phyloP scores from a whole-genome alignment of 2,329 filamentous ascomycete genomes.

The Arthrobotrys sinensis region DNA sequence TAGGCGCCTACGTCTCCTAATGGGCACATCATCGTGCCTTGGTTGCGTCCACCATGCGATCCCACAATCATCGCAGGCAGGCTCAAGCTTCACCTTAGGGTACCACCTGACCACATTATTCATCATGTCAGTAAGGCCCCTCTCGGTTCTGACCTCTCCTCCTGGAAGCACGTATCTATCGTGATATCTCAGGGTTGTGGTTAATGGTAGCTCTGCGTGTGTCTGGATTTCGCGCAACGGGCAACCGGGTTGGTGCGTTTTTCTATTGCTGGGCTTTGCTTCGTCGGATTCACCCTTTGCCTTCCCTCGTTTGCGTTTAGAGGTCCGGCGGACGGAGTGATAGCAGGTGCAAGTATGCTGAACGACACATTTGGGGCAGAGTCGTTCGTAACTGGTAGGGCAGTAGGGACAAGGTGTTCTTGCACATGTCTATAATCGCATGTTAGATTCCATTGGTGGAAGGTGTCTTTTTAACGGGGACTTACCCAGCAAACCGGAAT shows the following conservation, averaged over 20 bases:
- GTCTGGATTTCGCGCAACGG: slow-evolving; percentile 46
- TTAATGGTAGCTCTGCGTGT: slow-evolving; percentile 46
- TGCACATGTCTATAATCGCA: slow-evolving; percentile 43
- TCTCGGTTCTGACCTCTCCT: slow-evolving; percentile 50
- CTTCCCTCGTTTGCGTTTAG: slow-evolving; percentile 46
- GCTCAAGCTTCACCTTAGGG: slow-evolving; percentile 55
- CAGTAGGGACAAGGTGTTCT: slow-evolving; percentile 51
- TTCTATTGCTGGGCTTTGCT: slow-evolving; percentile 49
- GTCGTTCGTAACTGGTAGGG: slow-evolving; percentile 49
- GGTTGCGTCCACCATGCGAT: slow-evolving; percentile 59
- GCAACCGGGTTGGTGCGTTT: slow-evolving; percentile 54
- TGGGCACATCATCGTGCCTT: slow-evolving; percentile 46
- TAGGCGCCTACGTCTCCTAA: slow-evolving; percentile 28
- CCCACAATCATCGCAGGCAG: slow-evolving; percentile 55
- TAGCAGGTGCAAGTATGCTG: slow-evolving; percentile 58
- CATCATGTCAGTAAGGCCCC: slow-evolving; percentile 45
- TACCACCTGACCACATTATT: slow-evolving; percentile 55
- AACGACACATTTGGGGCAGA: slow-evolving; percentile 50
- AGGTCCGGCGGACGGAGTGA: slow-evolving; percentile 46
- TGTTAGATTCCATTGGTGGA: neutral
- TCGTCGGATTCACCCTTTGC: slow-evolving; percentile 46
- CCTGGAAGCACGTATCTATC: slow-evolving; percentile 55
- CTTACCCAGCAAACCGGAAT: slow-evolving; percentile 58
- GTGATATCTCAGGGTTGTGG: slow-evolving; percentile 50
- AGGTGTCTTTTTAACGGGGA: neutral